Evolutionary conservation across 1,284 basidiomycete species (phyloP), one percentile per base, ranked within the genome.

Genomic region (Amylostereum areolatum): DNA sequence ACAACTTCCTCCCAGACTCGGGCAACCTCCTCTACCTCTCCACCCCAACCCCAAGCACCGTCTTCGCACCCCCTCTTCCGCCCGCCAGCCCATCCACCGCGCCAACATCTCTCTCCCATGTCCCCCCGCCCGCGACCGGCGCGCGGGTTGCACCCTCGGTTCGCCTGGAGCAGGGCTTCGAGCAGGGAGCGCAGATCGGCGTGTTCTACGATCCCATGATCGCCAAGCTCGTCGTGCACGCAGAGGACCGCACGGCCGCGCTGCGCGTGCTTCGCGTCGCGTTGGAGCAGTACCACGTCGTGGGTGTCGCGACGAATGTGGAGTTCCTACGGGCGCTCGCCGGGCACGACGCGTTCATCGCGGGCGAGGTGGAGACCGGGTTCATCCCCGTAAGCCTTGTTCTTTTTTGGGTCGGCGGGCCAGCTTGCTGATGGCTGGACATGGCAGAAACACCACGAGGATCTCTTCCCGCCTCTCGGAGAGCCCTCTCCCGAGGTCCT

Each of bases 141-240:
- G 52, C 75, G 43, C 57, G 66, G 37, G 67, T 85, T 31, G 62
- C 73, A 3, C 80, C 81, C 0, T 83, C 86, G 1, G 76, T 96
- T 34, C 79, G 94, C 10, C 78, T 97, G n/a, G 94, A 97, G 63
- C 91, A 95, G 59, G 94, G 94, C 0, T 94, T 97, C 64, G 74
- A 72, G 3, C 80, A 85, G 60, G 92, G 91, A 10, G 83, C 94
- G 49, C 86, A 92, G 61, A 93, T 97, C 52, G 90, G 89, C 30
- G 88, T 94, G 3, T 92, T 85, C 68, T 97, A 97, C 65, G 94
- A 97, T 60, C 92, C 94, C 0, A 90, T 97, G 85, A 95, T 95
- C 54, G 85, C 92, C 29, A 93, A 93, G 63, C 81, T 97, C n/a
- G 87, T 97, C 39, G 92, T 92, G 7, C 89, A 93, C 58, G 94